Percentiles rank a stretch among this genome's conserved stretches.
Evolutionary conservation across 1,284 basidiomycete genomes (phyloP).

Genomic region (Schizophyllum amplum): DNA sequence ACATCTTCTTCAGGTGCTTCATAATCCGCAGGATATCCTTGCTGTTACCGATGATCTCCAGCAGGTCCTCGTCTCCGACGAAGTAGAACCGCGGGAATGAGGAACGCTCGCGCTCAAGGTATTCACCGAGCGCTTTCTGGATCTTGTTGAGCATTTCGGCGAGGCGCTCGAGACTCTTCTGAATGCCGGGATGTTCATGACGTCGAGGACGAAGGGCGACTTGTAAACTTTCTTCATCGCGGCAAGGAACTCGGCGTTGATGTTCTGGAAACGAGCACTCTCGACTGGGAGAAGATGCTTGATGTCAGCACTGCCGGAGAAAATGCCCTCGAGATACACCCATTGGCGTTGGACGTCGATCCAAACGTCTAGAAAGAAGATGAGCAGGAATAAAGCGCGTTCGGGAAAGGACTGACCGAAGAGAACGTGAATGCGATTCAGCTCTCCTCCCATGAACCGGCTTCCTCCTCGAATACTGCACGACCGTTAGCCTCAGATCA

Average conservation of each 20-base stretch:
- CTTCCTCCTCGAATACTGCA: conserved; percentile 90
- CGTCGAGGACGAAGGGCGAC: conserved; percentile 94
- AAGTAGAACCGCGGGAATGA: conserved; percentile 99
- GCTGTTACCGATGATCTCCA: conserved; percentile 99
- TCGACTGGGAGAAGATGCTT: conserved; percentile 98
- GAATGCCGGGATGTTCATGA: conserved; percentile 95
- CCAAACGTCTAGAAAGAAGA: conserved; percentile 73
- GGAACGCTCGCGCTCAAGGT: conserved; percentile 93
- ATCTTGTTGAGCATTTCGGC: conserved; percentile 97
- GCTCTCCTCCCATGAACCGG: conserved; percentile 88
- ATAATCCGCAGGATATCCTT: conserved; percentile 96
- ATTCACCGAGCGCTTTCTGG: conserved; percentile 98
- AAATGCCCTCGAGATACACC: conserved; percentile 99
- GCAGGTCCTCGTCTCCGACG: conserved; percentile 96
- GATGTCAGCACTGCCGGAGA: conserved; percentile 98
- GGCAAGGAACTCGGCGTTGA: conserved; percentile 96
- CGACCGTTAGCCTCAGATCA: conserved; percentile 1
- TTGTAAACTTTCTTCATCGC: conserved; percentile 99
- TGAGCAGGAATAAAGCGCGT: neutral
- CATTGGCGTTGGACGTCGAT: conserved; percentile 99
- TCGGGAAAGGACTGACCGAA: conserved; percentile 60
- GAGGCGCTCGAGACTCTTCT: conserved; percentile 95
- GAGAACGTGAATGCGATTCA: conserved; percentile 91
- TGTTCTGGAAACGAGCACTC: conserved; percentile 94
- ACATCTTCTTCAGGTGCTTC: conserved; percentile 99